These are phyloP conservation scores for Hortaea sp. DNA, from an alignment of 2,329 filamentous ascomycete species.

Conservation along the genomic window DNA sequence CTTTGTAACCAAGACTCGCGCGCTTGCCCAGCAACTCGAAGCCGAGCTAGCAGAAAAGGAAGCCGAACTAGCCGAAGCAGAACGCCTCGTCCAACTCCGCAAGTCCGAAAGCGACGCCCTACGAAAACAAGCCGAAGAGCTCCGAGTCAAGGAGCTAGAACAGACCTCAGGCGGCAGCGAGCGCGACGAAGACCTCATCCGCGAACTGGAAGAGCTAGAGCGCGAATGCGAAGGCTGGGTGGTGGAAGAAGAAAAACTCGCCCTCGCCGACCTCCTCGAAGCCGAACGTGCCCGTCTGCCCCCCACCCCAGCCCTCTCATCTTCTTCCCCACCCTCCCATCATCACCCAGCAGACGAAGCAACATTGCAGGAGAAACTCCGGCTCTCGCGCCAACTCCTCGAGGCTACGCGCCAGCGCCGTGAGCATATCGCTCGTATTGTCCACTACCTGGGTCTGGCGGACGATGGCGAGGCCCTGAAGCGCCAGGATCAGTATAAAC, in stretches of 20 bases:
- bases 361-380: not conserved
- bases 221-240: conserved; percentile 33
- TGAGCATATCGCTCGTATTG: conserved; percentile 51
- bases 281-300: conserved; percentile 24
- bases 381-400: not conserved
- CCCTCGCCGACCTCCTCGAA: conserved; percentile 26
- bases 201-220: conserved; percentile 26
- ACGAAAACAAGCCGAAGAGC: conserved; percentile 43
- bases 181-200: conserved; percentile 28
- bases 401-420: conserved; percentile 49
- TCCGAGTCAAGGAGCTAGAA: conserved; percentile 44
- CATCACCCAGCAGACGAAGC: not conserved
- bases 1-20: conserved; percentile 37
- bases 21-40: conserved; percentile 49
- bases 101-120: conserved; percentile 56
- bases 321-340: not conserved
- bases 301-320: conserved; percentile 5
- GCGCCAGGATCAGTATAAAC: conserved; percentile 63
- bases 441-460: conserved; percentile 56
- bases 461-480: conserved; percentile 51
- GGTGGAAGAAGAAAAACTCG: conserved; percentile 34
- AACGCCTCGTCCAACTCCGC: conserved; percentile 46
- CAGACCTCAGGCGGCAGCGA: conserved; percentile 27
- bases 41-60: conserved; percentile 67
- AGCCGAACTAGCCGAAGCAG: conserved; percentile 35